Conservation (phyloP, 495 filamentous ascomycete genomes). For the Penicillium canariense region DNA sequence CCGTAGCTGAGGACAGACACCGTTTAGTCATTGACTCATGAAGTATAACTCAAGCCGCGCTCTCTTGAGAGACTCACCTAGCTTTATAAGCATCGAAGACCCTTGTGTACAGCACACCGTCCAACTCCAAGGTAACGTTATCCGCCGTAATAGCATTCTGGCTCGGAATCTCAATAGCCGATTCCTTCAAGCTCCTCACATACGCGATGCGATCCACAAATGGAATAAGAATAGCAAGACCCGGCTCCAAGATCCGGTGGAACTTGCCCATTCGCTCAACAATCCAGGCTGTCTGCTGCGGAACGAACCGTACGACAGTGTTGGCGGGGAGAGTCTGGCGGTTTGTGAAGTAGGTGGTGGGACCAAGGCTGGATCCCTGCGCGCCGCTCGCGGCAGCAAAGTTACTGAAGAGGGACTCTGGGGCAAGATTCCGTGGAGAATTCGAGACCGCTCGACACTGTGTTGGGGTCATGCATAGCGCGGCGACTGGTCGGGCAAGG, state of each 20-base stretch:
- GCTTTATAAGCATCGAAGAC: conserved; percentile 98
- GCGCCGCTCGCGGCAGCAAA: conserved; percentile 21
- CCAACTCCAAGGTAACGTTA: conserved; percentile 94
- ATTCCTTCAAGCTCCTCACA: conserved; percentile 95
- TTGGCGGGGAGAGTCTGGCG: conserved; percentile 75
- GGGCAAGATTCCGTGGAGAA: conserved; percentile 30
- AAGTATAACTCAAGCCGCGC: background rate
- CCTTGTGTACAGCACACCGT: conserved; percentile 91
- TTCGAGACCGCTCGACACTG: conserved; percentile 36
- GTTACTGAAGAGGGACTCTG: conserved; percentile 33
- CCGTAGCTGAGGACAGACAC: conserved; percentile 66
- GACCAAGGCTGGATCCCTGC: conserved; percentile 21
- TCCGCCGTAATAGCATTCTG: conserved; percentile 98
- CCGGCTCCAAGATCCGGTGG: conserved; percentile 85
- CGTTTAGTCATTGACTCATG: background rate
- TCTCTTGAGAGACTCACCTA: conserved; percentile 50
- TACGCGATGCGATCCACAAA: conserved; percentile 96
- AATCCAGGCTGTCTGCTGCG: conserved; percentile 98
- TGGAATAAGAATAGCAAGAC: conserved; percentile 83
- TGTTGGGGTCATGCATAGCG: conserved; percentile 25
- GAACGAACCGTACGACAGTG: conserved; percentile 94
- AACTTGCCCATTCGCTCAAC: conserved; percentile 99
- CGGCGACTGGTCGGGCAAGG: conserved; percentile 18
- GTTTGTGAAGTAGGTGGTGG: conserved; percentile 57
- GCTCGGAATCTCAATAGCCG: conserved; percentile 90